Evolutionary conservation across 2,329 filamentous ascomycete species (phyloP).

Genomic region (Xylaria sp.): DNA sequence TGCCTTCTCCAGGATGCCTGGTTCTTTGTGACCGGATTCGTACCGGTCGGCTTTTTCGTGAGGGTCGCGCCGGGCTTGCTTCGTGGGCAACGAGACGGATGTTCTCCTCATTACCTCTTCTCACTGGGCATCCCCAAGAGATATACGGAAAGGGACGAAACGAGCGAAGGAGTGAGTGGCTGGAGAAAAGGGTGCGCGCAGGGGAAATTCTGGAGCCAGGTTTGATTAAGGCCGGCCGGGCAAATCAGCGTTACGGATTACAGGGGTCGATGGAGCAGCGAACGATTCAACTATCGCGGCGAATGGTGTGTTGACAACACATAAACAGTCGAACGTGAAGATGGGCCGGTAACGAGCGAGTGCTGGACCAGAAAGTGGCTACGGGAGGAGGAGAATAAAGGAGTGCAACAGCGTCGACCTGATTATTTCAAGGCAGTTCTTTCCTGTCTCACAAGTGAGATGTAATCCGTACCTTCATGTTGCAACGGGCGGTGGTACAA

Average conservation of each 20-base stretch:
- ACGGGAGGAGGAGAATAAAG: neutral
- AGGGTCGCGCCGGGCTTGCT: slow-evolving; percentile 55
- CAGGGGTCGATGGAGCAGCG: neutral
- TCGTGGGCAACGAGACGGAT: slow-evolving; percentile 58
- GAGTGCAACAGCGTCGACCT: neutral
- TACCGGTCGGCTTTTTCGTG: slow-evolving; percentile 62
- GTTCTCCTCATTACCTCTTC: slow-evolving; percentile 55
- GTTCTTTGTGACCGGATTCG: slow-evolving; percentile 41
- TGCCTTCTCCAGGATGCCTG: slow-evolving; percentile 48
- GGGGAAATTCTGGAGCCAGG: neutral
- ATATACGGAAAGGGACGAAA: slow-evolving; percentile 12
- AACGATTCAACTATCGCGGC: neutral
- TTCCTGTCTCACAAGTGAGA: neutral
- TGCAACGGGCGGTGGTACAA: neutral
- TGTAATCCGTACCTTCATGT: neutral
- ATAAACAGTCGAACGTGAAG: neutral
- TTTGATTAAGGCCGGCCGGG: neutral
- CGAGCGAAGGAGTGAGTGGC: slow-evolving; percentile 11
- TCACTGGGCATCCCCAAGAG: slow-evolving; percentile 26
- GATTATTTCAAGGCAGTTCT: neutral
- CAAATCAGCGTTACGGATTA: neutral
- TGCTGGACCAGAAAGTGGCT: slow-evolving; percentile 1
- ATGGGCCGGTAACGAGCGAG: slow-evolving; percentile 12
- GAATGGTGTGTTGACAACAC: neutral
- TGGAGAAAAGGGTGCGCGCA: slow-evolving; percentile 7